phyloP scores from a whole-genome alignment of 1,139 yeast genomes.

The Hyphopichia pseudoburtonii region DNA sequence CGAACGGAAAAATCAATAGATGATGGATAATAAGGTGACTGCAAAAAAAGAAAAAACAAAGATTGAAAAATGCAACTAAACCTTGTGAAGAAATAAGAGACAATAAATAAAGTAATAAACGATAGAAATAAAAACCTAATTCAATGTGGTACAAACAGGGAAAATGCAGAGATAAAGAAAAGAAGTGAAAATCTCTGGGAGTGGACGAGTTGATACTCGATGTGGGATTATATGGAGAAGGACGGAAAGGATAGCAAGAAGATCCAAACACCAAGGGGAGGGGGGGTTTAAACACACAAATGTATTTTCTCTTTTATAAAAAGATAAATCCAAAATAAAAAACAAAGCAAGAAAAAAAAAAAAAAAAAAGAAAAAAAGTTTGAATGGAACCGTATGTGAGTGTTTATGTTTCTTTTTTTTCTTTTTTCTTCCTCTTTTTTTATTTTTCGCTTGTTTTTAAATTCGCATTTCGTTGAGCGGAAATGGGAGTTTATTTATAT shows the following conservation, averaged over 20 bases:
- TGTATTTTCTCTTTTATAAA: too few relatives aligned
- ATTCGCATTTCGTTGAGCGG: not conserved
- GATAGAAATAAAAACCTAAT: not conserved
- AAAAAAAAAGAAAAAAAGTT: not conserved
- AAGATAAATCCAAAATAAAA: too few relatives aligned
- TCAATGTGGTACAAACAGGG: too few relatives aligned
- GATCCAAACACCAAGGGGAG: too few relatives aligned
- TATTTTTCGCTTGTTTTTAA: slow-evolving; percentile 1
- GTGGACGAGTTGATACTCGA: too few relatives aligned
- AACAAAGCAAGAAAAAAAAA: too few relatives aligned
- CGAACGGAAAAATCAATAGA: not conserved
- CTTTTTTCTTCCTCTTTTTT: not conserved
- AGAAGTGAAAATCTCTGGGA: too few relatives aligned
- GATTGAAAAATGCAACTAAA: not conserved
- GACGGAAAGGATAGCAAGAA: too few relatives aligned
- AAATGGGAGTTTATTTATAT: slow-evolving; percentile 6
- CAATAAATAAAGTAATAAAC: not conserved
- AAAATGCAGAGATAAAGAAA: too few relatives aligned
- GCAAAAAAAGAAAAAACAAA: not conserved
- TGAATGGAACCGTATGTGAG: not conserved
- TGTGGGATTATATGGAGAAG: too few relatives aligned
- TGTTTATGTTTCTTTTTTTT: not conserved
- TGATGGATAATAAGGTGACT: not conserved
- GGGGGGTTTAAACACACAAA: too few relatives aligned
- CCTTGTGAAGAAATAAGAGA: not conserved